Evolutionary conservation across 768 basidiomycete genomes (phyloP).

Genomic region (Mycena leptocephala): DNA sequence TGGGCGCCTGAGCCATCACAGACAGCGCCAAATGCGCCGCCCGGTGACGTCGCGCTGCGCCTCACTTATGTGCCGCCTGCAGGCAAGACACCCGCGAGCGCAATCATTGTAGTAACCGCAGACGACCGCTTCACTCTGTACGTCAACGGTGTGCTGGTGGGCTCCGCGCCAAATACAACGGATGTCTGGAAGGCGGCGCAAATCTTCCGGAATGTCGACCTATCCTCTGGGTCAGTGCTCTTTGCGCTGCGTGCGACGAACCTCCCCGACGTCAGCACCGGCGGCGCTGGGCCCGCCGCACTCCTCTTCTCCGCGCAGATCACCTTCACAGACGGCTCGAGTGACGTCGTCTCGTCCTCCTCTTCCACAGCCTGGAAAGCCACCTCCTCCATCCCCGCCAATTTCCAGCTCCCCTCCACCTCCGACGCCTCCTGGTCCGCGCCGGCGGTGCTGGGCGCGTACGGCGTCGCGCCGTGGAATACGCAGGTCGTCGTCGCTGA

Average conservation of each 20-base stretch:
- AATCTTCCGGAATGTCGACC: slow-evolving; percentile 36
- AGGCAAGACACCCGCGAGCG: slow-evolving; percentile 41
- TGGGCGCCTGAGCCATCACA: slow-evolving; percentile 26
- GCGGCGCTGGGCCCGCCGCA: slow-evolving; percentile 45
- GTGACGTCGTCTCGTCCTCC: slow-evolving; percentile 41
- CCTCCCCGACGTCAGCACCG: slow-evolving; percentile 19
- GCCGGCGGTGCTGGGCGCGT: slow-evolving; percentile 37
- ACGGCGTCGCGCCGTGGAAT: slow-evolving; percentile 48
- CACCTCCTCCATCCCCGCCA: slow-evolving; percentile 37
- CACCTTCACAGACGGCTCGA: slow-evolving; percentile 45
- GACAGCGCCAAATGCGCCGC: slow-evolving; percentile 24
- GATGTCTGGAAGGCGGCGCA: slow-evolving; percentile 47
- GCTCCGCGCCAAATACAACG: slow-evolving; percentile 37
- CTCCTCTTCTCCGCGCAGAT: slow-evolving; percentile 45
- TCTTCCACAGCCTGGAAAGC: slow-evolving; percentile 40
- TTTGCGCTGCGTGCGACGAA: slow-evolving; percentile 51
- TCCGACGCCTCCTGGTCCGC: slow-evolving; percentile 43
- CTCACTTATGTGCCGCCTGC: slow-evolving; percentile 42
- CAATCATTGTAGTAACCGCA: slow-evolving; percentile 43
- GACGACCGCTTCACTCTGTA: slow-evolving; percentile 50
- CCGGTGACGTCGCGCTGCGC: slow-evolving; percentile 46
- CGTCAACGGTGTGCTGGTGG: slow-evolving; percentile 45
- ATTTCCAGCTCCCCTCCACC: slow-evolving; percentile 43
- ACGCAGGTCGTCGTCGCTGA: slow-evolving; percentile 39
- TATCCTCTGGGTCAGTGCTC: slow-evolving; percentile 35